These are phyloP conservation scores for Didymella lethalis DNA, from an alignment of 2,329 filamentous ascomycete genomes.

Conservation along the genomic window DNA sequence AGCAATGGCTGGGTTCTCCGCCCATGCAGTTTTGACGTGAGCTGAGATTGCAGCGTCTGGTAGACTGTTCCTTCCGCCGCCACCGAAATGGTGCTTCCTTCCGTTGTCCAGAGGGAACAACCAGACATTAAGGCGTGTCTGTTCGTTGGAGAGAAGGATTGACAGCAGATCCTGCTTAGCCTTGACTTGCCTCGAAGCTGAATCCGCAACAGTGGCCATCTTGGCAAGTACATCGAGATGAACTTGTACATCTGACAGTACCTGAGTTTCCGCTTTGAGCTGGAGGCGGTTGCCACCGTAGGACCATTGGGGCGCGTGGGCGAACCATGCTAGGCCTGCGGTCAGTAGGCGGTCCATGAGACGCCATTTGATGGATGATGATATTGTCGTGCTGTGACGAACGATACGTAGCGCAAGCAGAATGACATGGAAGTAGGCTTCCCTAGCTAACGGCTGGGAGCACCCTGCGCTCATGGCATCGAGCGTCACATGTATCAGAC, in stretches of 20 bases:
- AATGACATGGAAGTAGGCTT: conserved; percentile 89
- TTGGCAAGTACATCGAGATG: conserved; percentile 70
- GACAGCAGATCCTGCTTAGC: conserved; percentile 85
- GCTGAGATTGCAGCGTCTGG: conserved; percentile 63
- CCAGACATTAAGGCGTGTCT: conserved; percentile 86
- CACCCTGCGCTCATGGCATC: conserved; percentile 69
- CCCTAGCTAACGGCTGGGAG: conserved; percentile 86
- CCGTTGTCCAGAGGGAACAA: conserved; percentile 78
- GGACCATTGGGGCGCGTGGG: conserved; percentile 84
- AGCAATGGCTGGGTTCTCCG: conserved; percentile 83
- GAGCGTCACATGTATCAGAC: conserved; percentile 80
- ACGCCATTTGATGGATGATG: conserved; percentile 75
- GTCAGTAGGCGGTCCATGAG: conserved; percentile 90
- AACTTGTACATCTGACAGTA: conserved; percentile 76
- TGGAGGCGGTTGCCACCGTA: conserved; percentile 94
- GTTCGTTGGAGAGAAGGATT: conserved; percentile 83
- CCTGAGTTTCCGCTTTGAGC: conserved; percentile 87
- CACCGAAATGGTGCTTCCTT: conserved; percentile 60
- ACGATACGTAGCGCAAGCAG: conserved; percentile 83
- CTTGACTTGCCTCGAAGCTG: conserved; percentile 71
- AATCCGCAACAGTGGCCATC: conserved; percentile 59
- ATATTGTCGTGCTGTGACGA: conserved; percentile 70
- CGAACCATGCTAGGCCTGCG: conserved; percentile 89
- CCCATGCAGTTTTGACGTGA: conserved; percentile 84
- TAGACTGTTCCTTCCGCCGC: conserved; percentile 53